Evolutionary conservation across 225 moss, liverwort and hornwort species (phyloP).

Genomic region (Lunularia cruciata): DNA sequence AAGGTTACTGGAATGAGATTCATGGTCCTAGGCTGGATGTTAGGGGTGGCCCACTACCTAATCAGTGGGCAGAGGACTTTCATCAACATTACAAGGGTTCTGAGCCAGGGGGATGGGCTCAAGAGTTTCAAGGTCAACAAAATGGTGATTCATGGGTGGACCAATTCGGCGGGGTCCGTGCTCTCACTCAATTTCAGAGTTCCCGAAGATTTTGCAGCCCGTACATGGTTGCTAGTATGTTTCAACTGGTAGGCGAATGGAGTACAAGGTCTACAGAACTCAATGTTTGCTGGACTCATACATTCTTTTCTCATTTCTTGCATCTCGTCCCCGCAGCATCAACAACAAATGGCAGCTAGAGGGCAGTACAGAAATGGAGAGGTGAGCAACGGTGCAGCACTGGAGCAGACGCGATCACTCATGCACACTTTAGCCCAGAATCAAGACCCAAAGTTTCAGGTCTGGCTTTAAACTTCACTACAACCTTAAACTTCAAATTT

Average conservation of each 20-base stretch:
- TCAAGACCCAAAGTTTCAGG: conserved; percentile 98
- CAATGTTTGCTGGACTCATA: not conserved
- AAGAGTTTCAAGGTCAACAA: conserved; percentile 73
- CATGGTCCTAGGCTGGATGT: conserved; percentile 38
- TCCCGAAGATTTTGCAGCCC: not conserved
- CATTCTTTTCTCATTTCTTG: not conserved
- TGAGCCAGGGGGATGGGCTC: conserved; percentile 62
- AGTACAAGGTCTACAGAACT: too few relatives aligned
- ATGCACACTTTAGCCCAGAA: conserved; percentile 82
- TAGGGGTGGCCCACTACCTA: conserved; percentile 46
- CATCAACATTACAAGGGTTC: conserved; percentile 42
- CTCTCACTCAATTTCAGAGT: not conserved
- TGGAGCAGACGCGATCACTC: conserved; percentile 77
- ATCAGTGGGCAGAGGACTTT: conserved; percentile 86
- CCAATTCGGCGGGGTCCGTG: conserved; percentile 76
- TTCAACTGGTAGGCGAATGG: not conserved
- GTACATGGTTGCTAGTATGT: not conserved
- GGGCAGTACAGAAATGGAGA: conserved; percentile 46
- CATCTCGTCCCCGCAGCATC: conserved; percentile 51
- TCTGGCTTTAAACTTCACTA: conserved; percentile 18
- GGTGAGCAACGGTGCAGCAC: conserved; percentile 47
- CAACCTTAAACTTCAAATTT: too few relatives aligned
- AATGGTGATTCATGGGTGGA: conserved; percentile 66
- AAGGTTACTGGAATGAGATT: conserved; percentile 95
- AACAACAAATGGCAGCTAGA: conserved; percentile 51